Evolutionary conservation across 164 flowering plant species (phyloP).

Genomic region (Kingdonia uniflora): DNA sequence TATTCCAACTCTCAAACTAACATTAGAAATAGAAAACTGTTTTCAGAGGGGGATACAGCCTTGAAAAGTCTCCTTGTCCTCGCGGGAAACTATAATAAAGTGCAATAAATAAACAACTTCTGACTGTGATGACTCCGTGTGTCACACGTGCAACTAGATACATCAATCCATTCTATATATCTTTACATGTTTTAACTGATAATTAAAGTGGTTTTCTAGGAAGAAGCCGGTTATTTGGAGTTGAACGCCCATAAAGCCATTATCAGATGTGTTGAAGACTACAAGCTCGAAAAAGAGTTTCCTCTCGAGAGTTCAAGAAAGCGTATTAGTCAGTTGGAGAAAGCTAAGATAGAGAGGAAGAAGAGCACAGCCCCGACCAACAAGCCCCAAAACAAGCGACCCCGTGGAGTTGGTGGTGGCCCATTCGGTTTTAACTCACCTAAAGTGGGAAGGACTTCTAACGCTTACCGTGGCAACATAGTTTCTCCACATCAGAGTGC

Average conservation of each 20-base stretch:
- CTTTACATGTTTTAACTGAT: constrained; percentile 1
- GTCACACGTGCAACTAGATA: not conserved
- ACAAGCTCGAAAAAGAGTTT: constrained; percentile 46
- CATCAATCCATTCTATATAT: not conserved
- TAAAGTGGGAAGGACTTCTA: constrained; percentile 29
- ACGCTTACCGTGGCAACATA: constrained; percentile 22
- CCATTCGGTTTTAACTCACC: constrained; percentile 25
- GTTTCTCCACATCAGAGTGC: constrained; percentile 26
- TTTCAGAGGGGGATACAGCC: no score
- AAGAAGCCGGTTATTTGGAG: constrained; percentile 29
- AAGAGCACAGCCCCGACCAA: constrained; percentile 22
- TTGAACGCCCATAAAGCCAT: constrained; percentile 38
- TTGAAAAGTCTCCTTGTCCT: no score
- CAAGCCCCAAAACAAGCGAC: no score
- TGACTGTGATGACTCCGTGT: no score
- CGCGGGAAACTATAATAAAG: no score
- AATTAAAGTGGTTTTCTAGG: constrained; percentile 21
- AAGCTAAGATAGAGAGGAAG: constrained; percentile 35
- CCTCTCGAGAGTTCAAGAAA: constrained; percentile 31
- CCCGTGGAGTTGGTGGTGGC: constrained; percentile 25
- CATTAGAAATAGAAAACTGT: no score
- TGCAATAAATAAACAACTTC: no score
- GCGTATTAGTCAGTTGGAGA: constrained; percentile 40
- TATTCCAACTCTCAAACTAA: no score
- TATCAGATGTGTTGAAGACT: constrained; percentile 56